A percentile compares a stretch with the other conserved stretches of the same genome.
These are phyloP conservation scores for Asterochloris erici DNA, from an alignment of 139 green algal species.

Conservation along the genomic window DNA sequence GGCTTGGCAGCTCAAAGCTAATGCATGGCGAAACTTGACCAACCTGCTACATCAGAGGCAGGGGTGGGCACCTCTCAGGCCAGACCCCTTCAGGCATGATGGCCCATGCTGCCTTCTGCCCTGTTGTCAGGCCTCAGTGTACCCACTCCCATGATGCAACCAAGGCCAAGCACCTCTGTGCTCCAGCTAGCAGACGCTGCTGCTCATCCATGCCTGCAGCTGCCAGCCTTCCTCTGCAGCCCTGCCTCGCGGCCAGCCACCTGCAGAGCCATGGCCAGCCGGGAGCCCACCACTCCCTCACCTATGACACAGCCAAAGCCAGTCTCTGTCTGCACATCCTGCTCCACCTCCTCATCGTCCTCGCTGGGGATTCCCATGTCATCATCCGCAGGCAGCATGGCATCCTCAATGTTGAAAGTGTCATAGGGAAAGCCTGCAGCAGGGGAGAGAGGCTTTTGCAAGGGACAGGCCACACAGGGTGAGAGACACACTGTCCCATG, in stretches of 20 bases:
- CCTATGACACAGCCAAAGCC: conserved; percentile 93
- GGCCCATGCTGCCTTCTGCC: no score
- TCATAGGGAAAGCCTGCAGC: conserved; percentile 76
- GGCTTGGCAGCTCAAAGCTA: no score
- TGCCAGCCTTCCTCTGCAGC: not conserved
- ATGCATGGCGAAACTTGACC: no score
- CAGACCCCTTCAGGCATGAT: no score
- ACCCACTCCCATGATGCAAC: no score
- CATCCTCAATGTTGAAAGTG: conserved; percentile 77
- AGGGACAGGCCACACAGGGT: no score
- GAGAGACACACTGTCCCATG: no score
- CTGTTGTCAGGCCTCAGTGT: no score
- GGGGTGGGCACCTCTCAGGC: no score
- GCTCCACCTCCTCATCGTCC: conserved; percentile 81
- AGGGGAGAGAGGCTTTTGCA: no score
- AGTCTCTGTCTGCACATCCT: conserved; percentile 79
- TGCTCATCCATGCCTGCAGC: not conserved
- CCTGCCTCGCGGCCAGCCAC: not conserved
- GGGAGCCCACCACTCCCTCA: conserved; percentile 17
- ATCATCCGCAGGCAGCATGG: conserved; percentile 86
- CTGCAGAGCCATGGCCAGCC: not conserved
- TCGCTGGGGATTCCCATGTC: conserved; percentile 86
- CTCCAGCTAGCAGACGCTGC: not conserved
- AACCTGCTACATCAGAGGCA: no score
- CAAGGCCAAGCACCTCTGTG: not conserved